phyloP scores from a whole-genome alignment of 768 basidiomycete genomes.

The Phanerochaete sordida region DNA sequence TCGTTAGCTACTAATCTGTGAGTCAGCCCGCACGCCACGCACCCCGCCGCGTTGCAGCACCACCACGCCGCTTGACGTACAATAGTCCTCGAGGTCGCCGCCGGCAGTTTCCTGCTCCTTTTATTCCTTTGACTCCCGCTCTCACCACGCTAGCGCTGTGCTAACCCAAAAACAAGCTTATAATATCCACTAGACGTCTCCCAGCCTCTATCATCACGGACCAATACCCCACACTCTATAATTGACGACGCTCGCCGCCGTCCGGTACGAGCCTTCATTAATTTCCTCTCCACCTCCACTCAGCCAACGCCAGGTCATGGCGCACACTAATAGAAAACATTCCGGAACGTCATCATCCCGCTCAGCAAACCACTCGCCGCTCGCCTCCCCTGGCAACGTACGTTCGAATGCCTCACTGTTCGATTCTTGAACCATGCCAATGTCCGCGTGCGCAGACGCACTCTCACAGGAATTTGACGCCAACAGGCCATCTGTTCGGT shows the following conservation, averaged over 20 bases:
- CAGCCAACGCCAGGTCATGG: conserved; percentile 16
- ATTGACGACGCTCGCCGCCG: conserved; percentile 9
- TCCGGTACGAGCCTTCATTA: conserved; percentile 3
- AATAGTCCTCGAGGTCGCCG: background rate
- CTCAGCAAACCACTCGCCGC: conserved; percentile 60
- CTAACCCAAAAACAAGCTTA: conserved; percentile 5
- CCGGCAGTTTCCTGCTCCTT: conserved; percentile 4
- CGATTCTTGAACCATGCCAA: background rate
- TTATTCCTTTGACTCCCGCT: background rate
- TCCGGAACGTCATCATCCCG: conserved; percentile 62
- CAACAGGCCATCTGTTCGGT: conserved; percentile 48
- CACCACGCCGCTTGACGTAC: background rate
- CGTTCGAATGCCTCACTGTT: conserved; percentile 19
- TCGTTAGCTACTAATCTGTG: conserved; percentile 10
- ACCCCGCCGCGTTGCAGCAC: background rate
- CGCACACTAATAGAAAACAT: conserved; percentile 5
- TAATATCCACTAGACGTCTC: conserved; percentile 5
- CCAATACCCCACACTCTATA: conserved; percentile 5
- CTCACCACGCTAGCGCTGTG: conserved; percentile 8
- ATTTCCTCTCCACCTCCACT: background rate
- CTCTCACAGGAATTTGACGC: conserved; percentile 41
- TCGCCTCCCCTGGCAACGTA: conserved; percentile 58
- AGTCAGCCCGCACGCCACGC: conserved; percentile 6
- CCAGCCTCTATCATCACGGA: background rate
- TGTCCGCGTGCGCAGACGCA: conserved; percentile 10